Conservation (phyloP, 2,329 filamentous ascomycete species). For the Talaromyces islandicus region DNA sequence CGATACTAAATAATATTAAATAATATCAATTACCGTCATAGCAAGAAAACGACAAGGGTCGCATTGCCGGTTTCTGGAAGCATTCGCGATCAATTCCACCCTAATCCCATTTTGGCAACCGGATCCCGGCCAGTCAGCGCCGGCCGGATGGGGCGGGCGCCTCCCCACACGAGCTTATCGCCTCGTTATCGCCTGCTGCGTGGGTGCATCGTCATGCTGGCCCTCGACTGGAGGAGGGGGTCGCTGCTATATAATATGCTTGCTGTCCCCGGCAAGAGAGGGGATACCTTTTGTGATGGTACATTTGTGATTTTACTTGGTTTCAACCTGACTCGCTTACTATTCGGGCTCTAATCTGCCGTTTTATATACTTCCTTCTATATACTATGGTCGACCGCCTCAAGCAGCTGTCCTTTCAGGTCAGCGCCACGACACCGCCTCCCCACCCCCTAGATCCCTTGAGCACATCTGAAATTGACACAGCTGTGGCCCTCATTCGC, state of each 20-base stretch:
- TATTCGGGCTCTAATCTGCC: background rate
- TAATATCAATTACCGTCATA: background rate
- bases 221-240: background rate
- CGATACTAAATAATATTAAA: background rate
- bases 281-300: background rate
- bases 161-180: constrained; percentile 10
- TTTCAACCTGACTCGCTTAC: background rate
- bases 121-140: constrained; percentile 9
- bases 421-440: constrained; percentile 49
- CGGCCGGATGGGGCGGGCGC: background rate
- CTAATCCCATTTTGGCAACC: constrained; percentile 1
- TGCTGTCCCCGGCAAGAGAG: background rate
- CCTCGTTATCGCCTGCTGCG: background rate
- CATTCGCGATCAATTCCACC: background rate
- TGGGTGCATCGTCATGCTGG: background rate
- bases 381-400: constrained; percentile 50
- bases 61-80: constrained; percentile 11
- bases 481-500: constrained; percentile 62
- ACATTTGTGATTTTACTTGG: background rate
- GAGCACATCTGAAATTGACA: constrained; percentile 64
- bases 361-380: background rate
- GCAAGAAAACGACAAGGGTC: background rate
- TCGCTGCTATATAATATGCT: background rate
- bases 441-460: constrained; percentile 77
- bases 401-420: constrained; percentile 57